Percentiles rank a stretch among this genome's conserved stretches.
These are phyloP conservation scores for Vitis labrusca DNA, from an alignment of 164 flowering plant species.

Conservation along the genomic window DNA sequence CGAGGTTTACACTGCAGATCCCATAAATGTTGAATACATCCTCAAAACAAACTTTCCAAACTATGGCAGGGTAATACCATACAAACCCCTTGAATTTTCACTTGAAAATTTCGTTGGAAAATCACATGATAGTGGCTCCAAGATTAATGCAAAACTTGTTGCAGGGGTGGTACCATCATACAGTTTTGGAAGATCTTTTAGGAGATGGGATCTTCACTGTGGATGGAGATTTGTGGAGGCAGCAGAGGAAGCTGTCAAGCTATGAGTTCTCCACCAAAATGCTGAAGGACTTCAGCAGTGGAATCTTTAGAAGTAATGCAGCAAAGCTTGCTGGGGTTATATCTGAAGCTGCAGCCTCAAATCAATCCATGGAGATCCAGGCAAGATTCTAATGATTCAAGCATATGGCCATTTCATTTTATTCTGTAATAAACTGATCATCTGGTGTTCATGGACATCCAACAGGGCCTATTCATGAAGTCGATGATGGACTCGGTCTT, in stretches of 20 bases:
- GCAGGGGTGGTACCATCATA: conserved; percentile 45
- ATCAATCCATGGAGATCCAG: conserved; percentile 44
- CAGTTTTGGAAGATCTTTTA: conserved; percentile 37
- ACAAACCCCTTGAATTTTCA: no score
- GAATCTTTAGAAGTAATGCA: conserved; percentile 40
- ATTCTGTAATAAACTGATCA: no score
- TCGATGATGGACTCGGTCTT: conserved; percentile 73
- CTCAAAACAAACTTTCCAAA: conserved; percentile 63
- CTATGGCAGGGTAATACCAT: conserved; percentile 47
- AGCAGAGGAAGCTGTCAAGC: conserved; percentile 58
- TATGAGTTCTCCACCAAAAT: conserved; percentile 56
- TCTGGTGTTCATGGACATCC: no score
- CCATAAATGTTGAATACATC: conserved; percentile 55
- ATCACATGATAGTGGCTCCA: not conserved
- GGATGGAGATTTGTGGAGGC: conserved; percentile 67
- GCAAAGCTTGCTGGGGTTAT: conserved; percentile 41
- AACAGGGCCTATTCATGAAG: conserved; percentile 69
- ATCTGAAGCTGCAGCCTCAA: conserved; percentile 38
- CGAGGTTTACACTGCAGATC: conserved; percentile 55
- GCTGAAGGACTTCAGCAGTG: conserved; percentile 56
- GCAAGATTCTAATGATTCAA: conserved; percentile 13
- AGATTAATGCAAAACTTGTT: not conserved
- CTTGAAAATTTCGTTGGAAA: no score
- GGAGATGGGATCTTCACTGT: conserved; percentile 78
- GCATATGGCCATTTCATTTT: no score